These are phyloP conservation scores for Lophiostoma macrostomum DNA, from an alignment of 495 filamentous ascomycete species.

Conservation along the genomic window DNA sequence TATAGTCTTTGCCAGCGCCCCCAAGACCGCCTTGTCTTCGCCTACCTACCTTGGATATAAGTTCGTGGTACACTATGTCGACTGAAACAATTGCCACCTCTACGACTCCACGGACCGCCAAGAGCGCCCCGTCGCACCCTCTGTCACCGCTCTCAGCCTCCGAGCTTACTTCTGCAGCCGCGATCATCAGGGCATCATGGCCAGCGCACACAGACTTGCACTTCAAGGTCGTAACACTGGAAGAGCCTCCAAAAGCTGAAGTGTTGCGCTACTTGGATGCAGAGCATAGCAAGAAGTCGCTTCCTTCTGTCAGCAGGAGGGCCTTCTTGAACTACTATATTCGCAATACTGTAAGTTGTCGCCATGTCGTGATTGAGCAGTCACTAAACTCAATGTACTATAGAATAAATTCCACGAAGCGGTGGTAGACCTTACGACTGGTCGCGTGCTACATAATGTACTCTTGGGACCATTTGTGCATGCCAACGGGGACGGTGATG, in stretches of 20 bases:
- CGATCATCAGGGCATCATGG: conserved; percentile 49
- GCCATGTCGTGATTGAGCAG: too few species aligned
- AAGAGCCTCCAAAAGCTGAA: conserved; percentile 61
- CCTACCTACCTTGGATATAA: too few species aligned
- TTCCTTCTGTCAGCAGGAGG: conserved; percentile 50
- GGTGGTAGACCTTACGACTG: conserved; percentile 53
- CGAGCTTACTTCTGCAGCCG: conserved; percentile 52
- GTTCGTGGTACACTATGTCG: conserved; percentile 17
- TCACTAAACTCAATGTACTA: not conserved
- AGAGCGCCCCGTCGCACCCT: conserved; percentile 48
- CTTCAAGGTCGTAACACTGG: conserved; percentile 65
- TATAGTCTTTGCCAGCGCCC: too few species aligned
- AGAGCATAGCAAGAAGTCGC: conserved; percentile 36
- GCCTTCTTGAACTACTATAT: conserved; percentile 63
- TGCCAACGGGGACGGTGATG: conserved; percentile 55
- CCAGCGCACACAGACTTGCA: conserved; percentile 52
- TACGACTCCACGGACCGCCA: conserved; percentile 7
- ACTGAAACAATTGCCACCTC: conserved; percentile 26
- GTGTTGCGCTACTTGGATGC: conserved; percentile 54
- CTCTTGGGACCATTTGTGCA: conserved; percentile 57
- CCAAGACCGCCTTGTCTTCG: too few species aligned
- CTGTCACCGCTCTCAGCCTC: conserved; percentile 56
- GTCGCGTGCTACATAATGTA: conserved; percentile 57
- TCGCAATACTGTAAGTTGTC: conserved; percentile 56
- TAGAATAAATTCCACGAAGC: conserved; percentile 68